Evolutionary conservation across 768 basidiomycete genomes (phyloP).

Genomic region (Boletus subparvulus): DNA sequence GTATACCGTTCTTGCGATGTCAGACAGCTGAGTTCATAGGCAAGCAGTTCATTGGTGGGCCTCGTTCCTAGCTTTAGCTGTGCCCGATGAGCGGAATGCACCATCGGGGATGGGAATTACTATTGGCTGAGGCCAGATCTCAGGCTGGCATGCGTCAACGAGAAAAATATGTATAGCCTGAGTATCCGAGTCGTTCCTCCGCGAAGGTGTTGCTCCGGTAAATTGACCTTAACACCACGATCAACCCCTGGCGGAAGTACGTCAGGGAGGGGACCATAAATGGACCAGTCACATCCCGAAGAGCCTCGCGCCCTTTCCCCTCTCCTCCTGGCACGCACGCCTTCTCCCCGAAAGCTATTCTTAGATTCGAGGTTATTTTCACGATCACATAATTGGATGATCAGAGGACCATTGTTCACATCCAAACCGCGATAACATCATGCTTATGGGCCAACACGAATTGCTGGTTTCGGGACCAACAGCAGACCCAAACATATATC

Average conservation of each 20-base stretch:
- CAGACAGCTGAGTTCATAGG: no score
- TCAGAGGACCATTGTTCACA: background rate
- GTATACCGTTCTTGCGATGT: no score
- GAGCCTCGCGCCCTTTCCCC: background rate
- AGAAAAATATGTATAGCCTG: background rate
- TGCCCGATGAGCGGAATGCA: no score
- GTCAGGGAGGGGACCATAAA: background rate
- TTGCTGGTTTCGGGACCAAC: background rate
- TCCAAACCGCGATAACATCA: background rate
- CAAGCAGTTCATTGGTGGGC: no score
- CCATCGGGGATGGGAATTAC: no score
- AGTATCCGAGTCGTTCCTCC: background rate
- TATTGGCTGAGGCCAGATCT: no score
- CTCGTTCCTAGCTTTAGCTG: no score
- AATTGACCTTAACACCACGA: background rate
- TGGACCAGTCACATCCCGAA: background rate
- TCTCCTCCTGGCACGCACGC: background rate
- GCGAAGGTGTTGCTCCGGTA: background rate
- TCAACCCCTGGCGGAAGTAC: background rate
- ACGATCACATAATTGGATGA: background rate
- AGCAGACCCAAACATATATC: conserved; percentile 1
- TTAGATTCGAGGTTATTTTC: background rate
- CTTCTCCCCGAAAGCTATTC: background rate
- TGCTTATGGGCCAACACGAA: background rate
- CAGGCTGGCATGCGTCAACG: background rate